A percentile compares a stretch with the other conserved stretches of the same genome.
Conservation (phyloP, 805 yeast species). For the Lachancea sp. region DNA sequence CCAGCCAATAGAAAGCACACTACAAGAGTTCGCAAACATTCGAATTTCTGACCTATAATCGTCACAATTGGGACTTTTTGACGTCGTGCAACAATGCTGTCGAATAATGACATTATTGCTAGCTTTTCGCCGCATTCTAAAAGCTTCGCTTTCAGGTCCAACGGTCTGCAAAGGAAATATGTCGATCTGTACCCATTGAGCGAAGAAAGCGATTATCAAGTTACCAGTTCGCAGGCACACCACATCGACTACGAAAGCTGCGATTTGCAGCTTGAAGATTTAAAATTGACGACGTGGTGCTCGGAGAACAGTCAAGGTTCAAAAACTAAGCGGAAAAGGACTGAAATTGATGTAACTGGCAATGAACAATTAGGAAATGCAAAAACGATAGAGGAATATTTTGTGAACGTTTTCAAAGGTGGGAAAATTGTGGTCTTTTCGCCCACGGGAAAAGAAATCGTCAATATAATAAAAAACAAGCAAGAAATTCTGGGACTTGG, state of each 20-base stretch:
- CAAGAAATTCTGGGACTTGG: constrained; percentile 33
- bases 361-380: background rate
- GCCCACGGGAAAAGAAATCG: constrained; percentile 31
- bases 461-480: constrained; percentile 33
- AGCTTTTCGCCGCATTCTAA: constrained; percentile 27
- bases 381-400: constrained; percentile 19
- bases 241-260: constrained; percentile 30
- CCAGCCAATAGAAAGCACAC: background rate
- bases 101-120: constrained; percentile 17
- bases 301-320: constrained; percentile 2
- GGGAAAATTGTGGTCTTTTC: constrained; percentile 31
- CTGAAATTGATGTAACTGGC: constrained; percentile 13
- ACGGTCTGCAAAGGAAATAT: constrained; percentile 29
- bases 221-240: constrained; percentile 28
- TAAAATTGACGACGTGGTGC: constrained; percentile 28
- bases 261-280: constrained; percentile 24
- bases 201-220: constrained; percentile 18
- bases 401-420: constrained; percentile 26
- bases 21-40: background rate
- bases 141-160: constrained; percentile 31
- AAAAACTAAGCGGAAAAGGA: constrained; percentile 21
- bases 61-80: background rate
- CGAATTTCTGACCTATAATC: background rate
- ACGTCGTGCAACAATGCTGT: background rate
- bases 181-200: constrained; percentile 32